Base-by-base conservation (phyloP, 2,329 filamentous ascomycete genomes). In the Exophiala phaeomuriformis region DNA sequence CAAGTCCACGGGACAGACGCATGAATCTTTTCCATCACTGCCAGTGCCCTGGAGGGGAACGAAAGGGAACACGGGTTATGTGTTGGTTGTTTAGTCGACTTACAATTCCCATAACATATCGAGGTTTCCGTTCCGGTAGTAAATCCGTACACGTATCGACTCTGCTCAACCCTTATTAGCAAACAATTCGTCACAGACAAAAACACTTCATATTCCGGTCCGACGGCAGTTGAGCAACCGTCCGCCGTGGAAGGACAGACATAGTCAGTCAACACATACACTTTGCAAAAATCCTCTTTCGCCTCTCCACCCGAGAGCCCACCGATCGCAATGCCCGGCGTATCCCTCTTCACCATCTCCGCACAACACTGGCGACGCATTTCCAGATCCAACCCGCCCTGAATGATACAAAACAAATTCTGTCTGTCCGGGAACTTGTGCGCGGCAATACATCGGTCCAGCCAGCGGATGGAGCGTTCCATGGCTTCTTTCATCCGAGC, bases 381-480 rank as follows among this genome's bases (percentile, higher is more conserved):
- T 1, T 90, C 86, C 3, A 95, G 73, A 69, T 98, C 90, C 5
- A 98, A 75, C 0, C 93, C 93, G 57, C 93, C 93, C 71, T 98
- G 93, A 61, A 98, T 96, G 66, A 98, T 98, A 71, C 94, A 98
- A 71, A 98, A 98, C 4, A 98, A 78, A 65, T 96, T 98, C 69
- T 98, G 93, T 1, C 77, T 77, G 31, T 85, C 79, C 0, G 90
- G 88, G 52, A 90, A 86, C 66, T 84, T 82, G 75, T 98, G 94
- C 3, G 90, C 90, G 7, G 83, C 83, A 39, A 97, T 91, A 70
- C 93, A 98, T 50, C 93, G 83, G 71, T 98, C 94, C 4, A 98
- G 79, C 94, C 94, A 98, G 37, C 94, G 82, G 5, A 98, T 82
- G 51, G 89, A 95, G 51, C 93, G 85, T 66, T 93, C 80, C 90